phyloP scores from a whole-genome alignment of 2,329 filamentous ascomycete genomes.

The Intubia oerlemansii region DNA sequence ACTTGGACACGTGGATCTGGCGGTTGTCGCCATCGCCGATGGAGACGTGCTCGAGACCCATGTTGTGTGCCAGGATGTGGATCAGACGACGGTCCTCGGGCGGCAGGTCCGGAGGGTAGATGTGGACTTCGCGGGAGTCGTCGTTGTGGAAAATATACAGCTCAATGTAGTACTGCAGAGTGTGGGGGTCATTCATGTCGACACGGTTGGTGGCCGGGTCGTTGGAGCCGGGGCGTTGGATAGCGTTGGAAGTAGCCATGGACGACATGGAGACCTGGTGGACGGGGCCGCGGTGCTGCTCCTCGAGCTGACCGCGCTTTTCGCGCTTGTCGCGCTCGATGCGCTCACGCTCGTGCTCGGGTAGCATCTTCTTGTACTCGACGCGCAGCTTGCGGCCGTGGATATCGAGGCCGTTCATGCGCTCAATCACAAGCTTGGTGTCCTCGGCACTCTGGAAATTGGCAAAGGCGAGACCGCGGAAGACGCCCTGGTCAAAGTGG shows the following conservation, averaged over 20 bases:
- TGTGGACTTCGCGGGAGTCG: slow-evolving; percentile 47
- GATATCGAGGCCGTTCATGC: slow-evolving; percentile 88
- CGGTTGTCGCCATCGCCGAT: slow-evolving; percentile 73
- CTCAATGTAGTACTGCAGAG: slow-evolving; percentile 76
- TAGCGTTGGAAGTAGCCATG: slow-evolving; percentile 16
- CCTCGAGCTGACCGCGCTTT: slow-evolving; percentile 83
- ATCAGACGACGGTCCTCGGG: slow-evolving; percentile 76
- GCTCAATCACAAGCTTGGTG: slow-evolving; percentile 76
- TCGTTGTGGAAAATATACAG: slow-evolving; percentile 61
- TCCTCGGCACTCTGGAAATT: slow-evolving; percentile 95
- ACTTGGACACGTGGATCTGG: slow-evolving; percentile 76
- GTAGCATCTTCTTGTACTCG: slow-evolving; percentile 99
- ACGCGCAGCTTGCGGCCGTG: slow-evolving; percentile 87
- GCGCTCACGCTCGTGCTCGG: slow-evolving; percentile 77
- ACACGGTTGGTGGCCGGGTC: slow-evolving; percentile 15
- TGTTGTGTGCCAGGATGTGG: slow-evolving; percentile 86
- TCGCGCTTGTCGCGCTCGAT: slow-evolving; percentile 96
- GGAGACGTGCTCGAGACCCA: slow-evolving; percentile 78
- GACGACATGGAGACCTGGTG: slow-evolving; percentile 77
- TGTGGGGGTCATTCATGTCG: slow-evolving; percentile 79
- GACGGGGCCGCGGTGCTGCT: slow-evolving; percentile 78
- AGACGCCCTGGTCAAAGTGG: slow-evolving; percentile 95
- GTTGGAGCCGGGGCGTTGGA: slow-evolving; percentile 1
- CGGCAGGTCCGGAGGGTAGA: slow-evolving; percentile 62
- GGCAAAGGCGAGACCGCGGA: slow-evolving; percentile 86